Evolutionary conservation across 345 rosid genomes (phyloP).

Genomic region (Cardiospermum halicacabum): DNA sequence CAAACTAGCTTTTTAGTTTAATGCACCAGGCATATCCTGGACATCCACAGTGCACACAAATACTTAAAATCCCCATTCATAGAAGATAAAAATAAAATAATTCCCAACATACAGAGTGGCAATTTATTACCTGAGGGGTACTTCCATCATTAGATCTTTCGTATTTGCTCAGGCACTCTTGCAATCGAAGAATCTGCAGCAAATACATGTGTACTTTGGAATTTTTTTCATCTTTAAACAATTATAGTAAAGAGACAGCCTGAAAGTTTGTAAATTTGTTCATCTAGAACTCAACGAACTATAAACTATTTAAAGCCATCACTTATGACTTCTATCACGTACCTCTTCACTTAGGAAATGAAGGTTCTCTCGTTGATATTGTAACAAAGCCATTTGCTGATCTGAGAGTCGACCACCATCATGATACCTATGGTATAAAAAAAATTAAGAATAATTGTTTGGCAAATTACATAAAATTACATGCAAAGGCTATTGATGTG

Average conservation of each 20-base stretch:
- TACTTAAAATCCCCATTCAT: background rate
- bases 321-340: background rate
- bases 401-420: constrained; percentile 91
- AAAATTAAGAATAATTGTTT: constrained; percentile 4
- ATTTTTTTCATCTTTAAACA: background rate
- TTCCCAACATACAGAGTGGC: constrained; percentile 3
- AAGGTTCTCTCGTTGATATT: constrained; percentile 95
- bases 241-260: constrained; percentile 5
- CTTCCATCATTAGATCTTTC: constrained; percentile 80
- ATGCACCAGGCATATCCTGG: no score
- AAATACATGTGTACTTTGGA: background rate
- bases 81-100: background rate
- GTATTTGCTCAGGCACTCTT: constrained; percentile 90
- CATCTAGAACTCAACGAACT: constrained; percentile 2
- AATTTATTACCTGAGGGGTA: constrained; percentile 79
- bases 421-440: constrained; percentile 54
- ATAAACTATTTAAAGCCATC: background rate
- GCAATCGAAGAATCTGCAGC: constrained; percentile 74
- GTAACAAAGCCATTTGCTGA: constrained; percentile 94
- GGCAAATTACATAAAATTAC: background rate
- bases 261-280: constrained; percentile 4
- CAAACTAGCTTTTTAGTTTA: no score
- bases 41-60: background rate
- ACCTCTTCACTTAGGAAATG: constrained; percentile 97
- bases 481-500: background rate